Percentiles rank a stretch among this genome's conserved stretches.
Evolutionary conservation across 148 eudicot species (phyloP).

Genomic region (Polygonum aviculare): DNA sequence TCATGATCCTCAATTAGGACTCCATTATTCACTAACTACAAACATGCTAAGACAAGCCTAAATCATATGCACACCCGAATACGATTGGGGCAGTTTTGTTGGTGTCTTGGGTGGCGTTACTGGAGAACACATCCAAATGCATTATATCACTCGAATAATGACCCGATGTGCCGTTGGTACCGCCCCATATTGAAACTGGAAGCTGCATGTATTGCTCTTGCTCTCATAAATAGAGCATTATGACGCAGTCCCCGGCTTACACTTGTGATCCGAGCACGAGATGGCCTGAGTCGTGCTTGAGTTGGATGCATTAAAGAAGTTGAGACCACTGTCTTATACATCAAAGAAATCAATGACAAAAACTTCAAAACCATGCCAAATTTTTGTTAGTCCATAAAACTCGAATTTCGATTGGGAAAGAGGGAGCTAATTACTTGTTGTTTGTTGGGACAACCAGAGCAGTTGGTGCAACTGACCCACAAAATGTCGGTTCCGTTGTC

Average conservation of each 20-base stretch:
- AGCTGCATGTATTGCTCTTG: constrained; percentile 57
- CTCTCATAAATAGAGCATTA: constrained; percentile 56
- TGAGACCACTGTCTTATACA: constrained; percentile 49
- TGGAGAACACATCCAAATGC: constrained; percentile 48
- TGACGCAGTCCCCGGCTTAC: constrained; percentile 55
- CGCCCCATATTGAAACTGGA: constrained; percentile 89
- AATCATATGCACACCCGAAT: constrained; percentile 53
- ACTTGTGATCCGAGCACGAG: constrained; percentile 63
- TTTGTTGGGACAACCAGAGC: constrained; percentile 85
- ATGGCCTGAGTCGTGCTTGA: constrained; percentile 55
- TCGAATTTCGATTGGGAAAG: not conserved
- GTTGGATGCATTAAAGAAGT: constrained; percentile 54
- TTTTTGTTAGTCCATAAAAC: not conserved
- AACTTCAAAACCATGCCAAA: not conserved
- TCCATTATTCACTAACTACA: not conserved
- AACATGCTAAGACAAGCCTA: not conserved
- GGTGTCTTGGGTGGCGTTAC: constrained; percentile 22
- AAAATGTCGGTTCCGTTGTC: constrained; percentile 82
- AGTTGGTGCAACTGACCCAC: constrained; percentile 77
- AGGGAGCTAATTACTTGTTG: constrained; percentile 48
- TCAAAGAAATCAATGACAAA: not conserved
- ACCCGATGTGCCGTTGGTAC: constrained; percentile 80
- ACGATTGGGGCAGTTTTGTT: constrained; percentile 16
- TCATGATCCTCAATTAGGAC: not conserved
- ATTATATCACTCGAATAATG: constrained; percentile 61